These are phyloP conservation scores for Hypoxylon sp. DNA, from an alignment of 2,329 filamentous ascomycete genomes.

Conservation along the genomic window DNA sequence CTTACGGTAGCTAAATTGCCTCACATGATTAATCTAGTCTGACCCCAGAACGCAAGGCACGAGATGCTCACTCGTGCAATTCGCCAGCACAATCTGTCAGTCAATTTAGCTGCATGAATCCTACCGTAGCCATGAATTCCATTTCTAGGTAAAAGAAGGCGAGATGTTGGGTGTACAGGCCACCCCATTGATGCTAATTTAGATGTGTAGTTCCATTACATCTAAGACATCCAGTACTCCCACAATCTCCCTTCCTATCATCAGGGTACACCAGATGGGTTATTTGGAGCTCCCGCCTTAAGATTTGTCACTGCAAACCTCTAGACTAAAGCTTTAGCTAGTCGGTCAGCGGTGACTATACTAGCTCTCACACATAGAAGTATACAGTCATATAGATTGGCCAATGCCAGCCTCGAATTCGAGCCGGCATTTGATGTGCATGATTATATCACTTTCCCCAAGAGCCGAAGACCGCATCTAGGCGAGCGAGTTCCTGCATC, in stretches of 20 bases:
- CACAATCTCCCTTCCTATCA: not conserved
- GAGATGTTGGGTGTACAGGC: not conserved
- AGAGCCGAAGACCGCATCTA: slow-evolving; percentile 1
- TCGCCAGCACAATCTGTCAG: not conserved
- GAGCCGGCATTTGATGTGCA: not conserved
- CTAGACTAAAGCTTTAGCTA: not conserved
- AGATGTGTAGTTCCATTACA: not conserved
- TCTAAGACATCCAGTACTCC: not conserved
- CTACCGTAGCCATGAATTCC: not conserved
- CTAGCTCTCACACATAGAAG: not conserved
- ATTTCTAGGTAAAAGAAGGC: not conserved
- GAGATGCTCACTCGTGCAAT: slow-evolving; percentile 24
- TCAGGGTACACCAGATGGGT: not conserved
- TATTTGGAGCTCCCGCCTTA: not conserved
- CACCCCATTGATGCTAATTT: not conserved
- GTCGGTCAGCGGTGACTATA: not conserved
- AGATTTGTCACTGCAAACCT: not conserved
- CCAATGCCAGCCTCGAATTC: not conserved
- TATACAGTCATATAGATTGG: slow-evolving; percentile 5
- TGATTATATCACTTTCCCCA: not conserved
- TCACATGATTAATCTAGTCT: slow-evolving; percentile 29
- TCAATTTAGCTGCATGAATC: not conserved
- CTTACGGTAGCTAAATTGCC: slow-evolving; percentile 7
- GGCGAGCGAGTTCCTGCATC: slow-evolving; percentile 1
- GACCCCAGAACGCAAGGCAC: slow-evolving; percentile 27